Base-by-base conservation (phyloP, 805 yeast genomes). In the Candida sakaeoensis region DNA sequence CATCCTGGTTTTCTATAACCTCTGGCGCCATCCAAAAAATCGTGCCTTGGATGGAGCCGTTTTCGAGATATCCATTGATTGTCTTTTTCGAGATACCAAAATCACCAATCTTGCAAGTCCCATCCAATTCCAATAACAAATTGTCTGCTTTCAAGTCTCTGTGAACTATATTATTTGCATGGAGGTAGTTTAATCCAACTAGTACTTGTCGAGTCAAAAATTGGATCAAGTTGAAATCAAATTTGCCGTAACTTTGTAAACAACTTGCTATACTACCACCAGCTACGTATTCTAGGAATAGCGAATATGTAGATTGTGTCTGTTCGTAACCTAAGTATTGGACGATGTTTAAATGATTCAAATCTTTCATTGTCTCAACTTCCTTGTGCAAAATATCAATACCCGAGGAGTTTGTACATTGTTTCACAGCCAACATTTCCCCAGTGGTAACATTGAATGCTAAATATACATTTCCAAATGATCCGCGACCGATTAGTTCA, bases 11-110 rank as follows among this genome's bases (percentile, higher is more conserved):
- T 57, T 89, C 91, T 37, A 93, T 89, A 48, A 95, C 96, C 57
- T 93, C 99, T 0, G 99, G 99, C 1, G 99, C 99, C 99, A 93
- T 93, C 99, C 99, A 93, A 60, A 90, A 93, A 1, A 95, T 88
- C 0, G 99, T 90, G 17, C 99, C 99, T 61, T 95, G 96, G 95
- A 87, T 88, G 9, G 97, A 90, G 95, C 90, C 86, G 40, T 88
- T 96, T 3, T 96, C 88, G 52, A 87, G 81, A 58, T 93, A 89
- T 17, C 91, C 86, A 26, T 41, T 30, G 39, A 61, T 54, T 1
- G 70, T 63, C 53, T 80, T 79, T 58, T 88, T 90, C 30, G 97
- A 89, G 38, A 93, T 93, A 33, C 99, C 99, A 65, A 93, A 93
- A 61, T 93, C 99, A 10, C 95, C 84, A 35, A 93, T 93, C 63